Conservation (phyloP, 2,329 filamentous ascomycete species). For the Arthrobotrys musiformis region DNA sequence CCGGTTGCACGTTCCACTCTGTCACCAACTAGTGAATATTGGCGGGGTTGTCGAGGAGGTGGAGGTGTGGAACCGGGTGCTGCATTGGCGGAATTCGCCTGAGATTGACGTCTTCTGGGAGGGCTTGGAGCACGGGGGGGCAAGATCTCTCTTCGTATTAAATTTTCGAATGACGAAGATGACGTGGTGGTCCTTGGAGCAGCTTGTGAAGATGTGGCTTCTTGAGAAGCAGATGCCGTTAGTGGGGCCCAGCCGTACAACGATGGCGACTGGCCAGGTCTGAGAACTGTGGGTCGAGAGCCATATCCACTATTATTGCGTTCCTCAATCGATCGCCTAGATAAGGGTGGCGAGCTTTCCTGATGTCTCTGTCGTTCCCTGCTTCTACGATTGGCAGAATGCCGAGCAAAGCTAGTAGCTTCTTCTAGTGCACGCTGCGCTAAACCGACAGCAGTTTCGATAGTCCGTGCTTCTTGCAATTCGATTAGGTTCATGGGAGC, state of each 20-base stretch:
- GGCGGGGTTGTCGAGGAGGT: constrained; percentile 40
- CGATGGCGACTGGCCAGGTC: constrained; percentile 65
- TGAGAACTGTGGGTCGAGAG: constrained; percentile 65
- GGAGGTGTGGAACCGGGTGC: constrained; percentile 48
- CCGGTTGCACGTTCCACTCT: constrained; percentile 18
- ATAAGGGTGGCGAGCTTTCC: constrained; percentile 56
- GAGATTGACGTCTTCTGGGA: constrained; percentile 39
- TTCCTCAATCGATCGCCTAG: constrained; percentile 48
- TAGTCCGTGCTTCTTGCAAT: constrained; percentile 37
- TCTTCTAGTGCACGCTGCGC: constrained; percentile 53
- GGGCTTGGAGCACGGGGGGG: constrained; percentile 47
- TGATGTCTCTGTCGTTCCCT: constrained; percentile 57
- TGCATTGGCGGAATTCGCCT: constrained; percentile 50
- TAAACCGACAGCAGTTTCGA: constrained; percentile 41
- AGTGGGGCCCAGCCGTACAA: constrained; percentile 72
- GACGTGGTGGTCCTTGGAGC: constrained; percentile 40
- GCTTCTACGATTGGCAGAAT: constrained; percentile 56
- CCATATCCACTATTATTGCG: constrained; percentile 65
- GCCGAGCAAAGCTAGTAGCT: constrained; percentile 51
- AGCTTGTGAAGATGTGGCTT: constrained; percentile 51
- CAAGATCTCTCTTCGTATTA: constrained; percentile 37
- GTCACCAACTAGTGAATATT: constrained; percentile 45
- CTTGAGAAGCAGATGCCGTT: constrained; percentile 58
- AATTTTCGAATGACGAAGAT: constrained; percentile 39
- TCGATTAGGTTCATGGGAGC: constrained; percentile 45